Percentiles rank a stretch among this genome's conserved stretches.
These are phyloP conservation scores for Lecanicillium sp. DNA, from an alignment of 2,329 filamentous ascomycete species.

Conservation along the genomic window DNA sequence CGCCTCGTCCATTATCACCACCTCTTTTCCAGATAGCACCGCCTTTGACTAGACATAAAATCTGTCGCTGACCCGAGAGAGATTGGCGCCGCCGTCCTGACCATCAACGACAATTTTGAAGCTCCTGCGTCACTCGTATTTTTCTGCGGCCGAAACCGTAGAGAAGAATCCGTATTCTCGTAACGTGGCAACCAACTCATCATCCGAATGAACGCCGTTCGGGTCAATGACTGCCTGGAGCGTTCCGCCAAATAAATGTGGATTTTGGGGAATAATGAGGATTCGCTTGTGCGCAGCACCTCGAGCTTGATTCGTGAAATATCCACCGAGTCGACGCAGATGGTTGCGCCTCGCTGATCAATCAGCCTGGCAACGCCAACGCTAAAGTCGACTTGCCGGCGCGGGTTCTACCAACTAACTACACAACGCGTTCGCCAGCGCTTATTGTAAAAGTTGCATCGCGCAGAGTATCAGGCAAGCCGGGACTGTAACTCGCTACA, in stretches of 20 bases:
- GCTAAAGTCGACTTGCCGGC: conserved; percentile 6
- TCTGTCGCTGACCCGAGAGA: conserved; percentile 62
- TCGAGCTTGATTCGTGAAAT: conserved; percentile 59
- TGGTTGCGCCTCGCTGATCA: neutral
- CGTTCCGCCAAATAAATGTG: conserved; percentile 66
- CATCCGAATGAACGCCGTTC: conserved; percentile 57
- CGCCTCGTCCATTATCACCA: conserved; percentile 67
- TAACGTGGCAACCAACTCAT: conserved; percentile 57
- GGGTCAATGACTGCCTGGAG: conserved; percentile 65
- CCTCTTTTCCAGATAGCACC: conserved; percentile 51
- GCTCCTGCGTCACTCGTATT: neutral
- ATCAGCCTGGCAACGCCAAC: neutral
- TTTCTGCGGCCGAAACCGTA: neutral
- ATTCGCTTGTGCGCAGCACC: conserved; percentile 60
- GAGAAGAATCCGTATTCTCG: conserved; percentile 55
- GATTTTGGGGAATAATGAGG: conserved; percentile 67
- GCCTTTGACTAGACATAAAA: conserved; percentile 61
- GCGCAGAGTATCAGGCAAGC: conserved; percentile 59
- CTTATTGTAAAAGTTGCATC: conserved; percentile 56
- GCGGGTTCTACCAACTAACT: conserved; percentile 1
- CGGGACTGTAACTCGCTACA: conserved; percentile 58
- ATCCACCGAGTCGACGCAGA: neutral
- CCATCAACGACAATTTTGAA: neutral
- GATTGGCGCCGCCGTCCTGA: conserved; percentile 26
- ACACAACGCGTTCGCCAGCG: conserved; percentile 55